Base-by-base conservation (phyloP, 768 basidiomycete genomes). In the Termitomyces sp. region DNA sequence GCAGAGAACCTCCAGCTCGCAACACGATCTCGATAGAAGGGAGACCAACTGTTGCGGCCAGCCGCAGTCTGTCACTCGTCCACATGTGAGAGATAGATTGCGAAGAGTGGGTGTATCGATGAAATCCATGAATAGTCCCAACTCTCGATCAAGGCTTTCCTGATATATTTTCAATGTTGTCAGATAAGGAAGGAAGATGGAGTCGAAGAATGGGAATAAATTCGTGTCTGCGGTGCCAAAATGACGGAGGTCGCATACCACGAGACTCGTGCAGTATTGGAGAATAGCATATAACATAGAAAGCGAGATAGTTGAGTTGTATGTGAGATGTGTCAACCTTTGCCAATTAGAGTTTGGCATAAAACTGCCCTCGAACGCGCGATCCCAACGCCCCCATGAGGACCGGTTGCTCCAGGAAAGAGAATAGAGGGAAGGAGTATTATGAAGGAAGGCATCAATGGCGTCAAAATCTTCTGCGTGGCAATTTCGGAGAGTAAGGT, bases 281-380 rank as follows among this genome's bases (percentile, higher is more conserved):
- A 38, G 52, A 24, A 38, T n/a, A 22, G 36, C 13, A 40, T 39
- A 35, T 16, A n/a, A 24, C 6, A 4, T 18, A 16, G 53, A 54
- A 22, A 54, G n/a, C 38, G 53, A 54, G 33, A 53, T 24, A 53
- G n/a, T 24, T 54, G 38, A 54, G 4, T 54, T 54, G 38, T 40
- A 54, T 40, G 39, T 5, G 20, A 36, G 51, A 4, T 38, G 20
- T 22, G 35, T 53, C 35, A 53, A 35, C 35, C 51, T 36, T 22
- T 36, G n/a, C 35, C 51, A 52, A 20, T 53, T 38, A n/a, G 11
- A 22, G 20, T 53, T 36, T 20, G 6, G 35, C 13, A 36, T 35
- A 20, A 36, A 36, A 36, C 51, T 22, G 20, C 51, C 20, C 15
- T 53, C 35, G 13, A 22, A 53, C 15, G 35, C 7, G 15, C 51